A percentile compares a stretch with the other conserved stretches of the same genome.
Conservation (phyloP, 306 rosid genomes). For the Quercus robur region DNA sequence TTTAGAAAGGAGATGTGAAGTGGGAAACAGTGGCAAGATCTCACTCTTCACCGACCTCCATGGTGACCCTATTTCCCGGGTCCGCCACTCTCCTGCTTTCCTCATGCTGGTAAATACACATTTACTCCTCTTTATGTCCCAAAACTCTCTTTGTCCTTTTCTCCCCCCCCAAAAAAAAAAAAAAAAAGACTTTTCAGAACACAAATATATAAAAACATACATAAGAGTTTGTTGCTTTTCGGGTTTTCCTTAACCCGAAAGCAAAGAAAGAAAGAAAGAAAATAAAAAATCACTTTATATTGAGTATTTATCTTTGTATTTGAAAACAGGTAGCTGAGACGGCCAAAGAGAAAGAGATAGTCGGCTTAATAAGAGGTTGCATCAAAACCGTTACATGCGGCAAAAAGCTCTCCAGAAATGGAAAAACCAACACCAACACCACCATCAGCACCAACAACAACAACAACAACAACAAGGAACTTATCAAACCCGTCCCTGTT, state of each 20-base stretch:
- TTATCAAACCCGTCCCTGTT: constrained; percentile 47
- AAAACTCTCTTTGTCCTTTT: not conserved
- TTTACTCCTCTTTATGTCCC: not conserved
- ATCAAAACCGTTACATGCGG: constrained; percentile 90
- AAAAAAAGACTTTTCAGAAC: not conserved
- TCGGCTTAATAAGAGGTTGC: constrained; percentile 94
- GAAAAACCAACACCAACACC: constrained; percentile 15
- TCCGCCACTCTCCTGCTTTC: constrained; percentile 91
- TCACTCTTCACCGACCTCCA: constrained; percentile 78
- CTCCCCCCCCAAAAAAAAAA: not conserved
- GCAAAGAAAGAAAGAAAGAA: not conserved
- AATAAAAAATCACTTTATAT: no score
- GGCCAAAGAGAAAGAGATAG: constrained; percentile 56
- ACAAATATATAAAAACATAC: not conserved
- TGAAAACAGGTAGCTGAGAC: constrained; percentile 71
- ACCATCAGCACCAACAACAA: not conserved
- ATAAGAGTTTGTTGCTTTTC: not conserved
- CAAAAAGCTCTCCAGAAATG: constrained; percentile 46
- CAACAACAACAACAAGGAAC: not conserved
- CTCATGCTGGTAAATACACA: constrained; percentile 71
- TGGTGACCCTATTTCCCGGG: constrained; percentile 96
- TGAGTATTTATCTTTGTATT: not conserved
- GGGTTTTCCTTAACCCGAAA: not conserved
- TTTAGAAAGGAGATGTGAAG: constrained; percentile 78
- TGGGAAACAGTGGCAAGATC: constrained; percentile 71